A percentile compares a stretch with the other conserved stretches of the same genome.
Conservation (phyloP, 257 asterid species). For the Solanum tarijense region DNA sequence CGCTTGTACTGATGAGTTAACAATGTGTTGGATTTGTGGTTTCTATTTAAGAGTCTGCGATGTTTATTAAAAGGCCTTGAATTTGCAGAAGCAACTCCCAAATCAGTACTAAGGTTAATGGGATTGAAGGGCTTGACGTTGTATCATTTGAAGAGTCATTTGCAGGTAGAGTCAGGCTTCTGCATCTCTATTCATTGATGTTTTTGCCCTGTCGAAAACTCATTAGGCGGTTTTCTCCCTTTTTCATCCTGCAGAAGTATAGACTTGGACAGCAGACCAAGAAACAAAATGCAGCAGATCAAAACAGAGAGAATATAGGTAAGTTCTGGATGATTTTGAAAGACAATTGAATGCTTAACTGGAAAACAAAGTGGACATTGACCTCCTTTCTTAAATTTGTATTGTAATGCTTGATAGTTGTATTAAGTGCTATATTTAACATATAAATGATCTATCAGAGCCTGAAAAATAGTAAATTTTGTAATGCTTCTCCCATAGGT, state of each 20-base stretch:
- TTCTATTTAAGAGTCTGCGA: background rate
- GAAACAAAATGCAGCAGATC: slow-evolving; percentile 32
- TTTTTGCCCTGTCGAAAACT: background rate
- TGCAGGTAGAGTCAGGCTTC: slow-evolving; percentile 26
- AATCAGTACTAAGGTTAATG: slow-evolving; percentile 80
- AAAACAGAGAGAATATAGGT: slow-evolving; percentile 19
- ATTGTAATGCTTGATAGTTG: too few relatives aligned
- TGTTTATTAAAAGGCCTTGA: background rate
- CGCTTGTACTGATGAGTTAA: background rate
- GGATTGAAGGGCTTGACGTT: slow-evolving; percentile 81
- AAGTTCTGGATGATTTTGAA: background rate
- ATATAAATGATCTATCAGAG: background rate
- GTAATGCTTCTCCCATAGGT: background rate
- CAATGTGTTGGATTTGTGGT: background rate
- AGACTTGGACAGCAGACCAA: slow-evolving; percentile 74
- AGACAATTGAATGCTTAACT: background rate
- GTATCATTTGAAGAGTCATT: slow-evolving; percentile 83
- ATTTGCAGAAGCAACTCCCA: slow-evolving; percentile 89
- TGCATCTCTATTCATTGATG: background rate
- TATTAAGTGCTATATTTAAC: background rate
- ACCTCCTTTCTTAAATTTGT: too few relatives aligned
- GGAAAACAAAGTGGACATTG: too few relatives aligned
- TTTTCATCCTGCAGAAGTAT: slow-evolving; percentile 41
- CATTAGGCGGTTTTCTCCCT: background rate
- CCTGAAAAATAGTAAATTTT: background rate